Conservation (phyloP, 306 rosid genomes). For the Quercus glauca region DNA sequence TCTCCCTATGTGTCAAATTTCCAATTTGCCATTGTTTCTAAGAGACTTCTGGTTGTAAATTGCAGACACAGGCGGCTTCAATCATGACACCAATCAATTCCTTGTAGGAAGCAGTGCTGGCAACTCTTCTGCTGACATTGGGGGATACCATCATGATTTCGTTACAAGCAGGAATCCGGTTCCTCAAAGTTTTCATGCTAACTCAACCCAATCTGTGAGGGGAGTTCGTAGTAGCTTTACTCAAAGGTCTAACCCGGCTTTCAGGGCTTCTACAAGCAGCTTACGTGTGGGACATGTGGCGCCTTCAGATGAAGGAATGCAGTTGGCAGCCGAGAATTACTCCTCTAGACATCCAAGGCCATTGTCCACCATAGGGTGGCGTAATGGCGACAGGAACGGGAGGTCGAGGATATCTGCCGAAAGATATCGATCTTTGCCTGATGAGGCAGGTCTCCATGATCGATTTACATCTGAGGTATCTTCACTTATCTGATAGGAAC, state of each 20-base stretch:
- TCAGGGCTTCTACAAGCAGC: conserved; percentile 65
- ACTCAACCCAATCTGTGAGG: conserved; percentile 46
- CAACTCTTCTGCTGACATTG: conserved; percentile 51
- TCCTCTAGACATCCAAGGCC: conserved; percentile 62
- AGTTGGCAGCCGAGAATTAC: conserved; percentile 55
- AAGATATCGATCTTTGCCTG: conserved; percentile 30
- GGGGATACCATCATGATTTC: conserved; percentile 59
- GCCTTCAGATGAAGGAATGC: conserved; percentile 67
- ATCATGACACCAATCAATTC: conserved; percentile 54
- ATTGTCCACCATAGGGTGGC: conserved; percentile 47
- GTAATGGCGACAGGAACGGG: conserved; percentile 59
- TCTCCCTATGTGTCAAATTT: neutral
- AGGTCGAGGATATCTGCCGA: conserved; percentile 60
- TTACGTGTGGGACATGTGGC: conserved; percentile 47
- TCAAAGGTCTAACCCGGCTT: conserved; percentile 60
- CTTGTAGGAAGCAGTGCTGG: conserved; percentile 54
- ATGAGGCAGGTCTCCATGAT: conserved; percentile 28
- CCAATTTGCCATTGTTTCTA: conserved; percentile 13
- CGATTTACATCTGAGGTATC: conserved; percentile 42
- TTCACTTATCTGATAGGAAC: neutral
- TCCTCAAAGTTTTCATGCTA: conserved; percentile 56
- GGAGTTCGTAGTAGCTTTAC: conserved; percentile 60
- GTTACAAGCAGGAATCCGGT: conserved; percentile 42
- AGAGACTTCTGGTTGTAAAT: conserved; percentile 8
- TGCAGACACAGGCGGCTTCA: conserved; percentile 56